Base-by-base conservation (phyloP, 2,329 filamentous ascomycete genomes). In the Delphinella strobiligena region DNA sequence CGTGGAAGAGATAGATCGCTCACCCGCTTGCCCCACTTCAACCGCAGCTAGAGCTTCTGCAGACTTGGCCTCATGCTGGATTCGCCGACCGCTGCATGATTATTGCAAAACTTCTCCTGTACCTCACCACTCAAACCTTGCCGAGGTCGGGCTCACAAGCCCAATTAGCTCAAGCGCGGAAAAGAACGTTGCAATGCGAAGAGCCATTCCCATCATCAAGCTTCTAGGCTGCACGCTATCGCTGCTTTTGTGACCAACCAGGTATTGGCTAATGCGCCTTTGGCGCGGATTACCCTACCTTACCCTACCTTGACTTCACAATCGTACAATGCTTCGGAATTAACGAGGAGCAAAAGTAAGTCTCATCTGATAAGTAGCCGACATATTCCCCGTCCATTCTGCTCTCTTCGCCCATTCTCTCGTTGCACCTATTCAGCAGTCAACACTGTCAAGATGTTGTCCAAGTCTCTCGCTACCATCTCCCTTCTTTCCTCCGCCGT, bases 401-500 rank as follows among this genome's bases (percentile, higher is more conserved):
- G 7, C 7, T 27, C 7, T 27, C 22, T 27, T 7, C 12, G 22
- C 22, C 22, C 12, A 12, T 12, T 12, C 22, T 7, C 22, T 27
- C 22, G 22, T 27, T 12, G 22, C 22, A 27, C n/a, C n/a, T 27
- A 27, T 27, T 27, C 22, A 27, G 7, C 22, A 7, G 22, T 27
- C 22, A 27, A 27, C 12, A 27, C 22, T 12, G 22, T 27, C 31
- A 43, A 31, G 16, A 43, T 43, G 41, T 36, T 43, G 36, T 39
- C 37, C 27, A 38, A 43, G 19, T 43, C 41, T 19, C 15, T 43
- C 32, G 37, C 29, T 36, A 31, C 41, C 37, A 36, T 58, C 22
- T 49, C 54, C 10, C 39, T 52, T n/a, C 41, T 53, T 10, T 52
- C 52, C 11, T 54, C 56, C 37, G 43, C 45, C 11, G 37, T 33